Conservation (phyloP, 805 yeast genomes). For the Ogataea kodamae region DNA sequence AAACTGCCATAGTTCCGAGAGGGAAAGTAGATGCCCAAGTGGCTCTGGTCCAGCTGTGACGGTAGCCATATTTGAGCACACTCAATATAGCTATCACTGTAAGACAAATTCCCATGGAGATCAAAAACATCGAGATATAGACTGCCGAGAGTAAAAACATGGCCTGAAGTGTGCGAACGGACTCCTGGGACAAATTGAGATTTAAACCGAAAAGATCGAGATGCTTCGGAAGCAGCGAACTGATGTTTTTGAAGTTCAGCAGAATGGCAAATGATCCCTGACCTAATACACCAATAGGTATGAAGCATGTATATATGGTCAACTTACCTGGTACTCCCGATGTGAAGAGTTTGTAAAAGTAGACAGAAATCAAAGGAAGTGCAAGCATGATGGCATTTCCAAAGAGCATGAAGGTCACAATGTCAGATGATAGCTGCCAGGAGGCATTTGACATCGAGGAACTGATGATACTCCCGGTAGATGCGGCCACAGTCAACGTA, state of each 20-base stretch:
- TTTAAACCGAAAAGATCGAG: constrained; percentile 12
- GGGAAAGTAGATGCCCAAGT: constrained; percentile 93
- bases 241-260: constrained; percentile 20
- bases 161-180: constrained; percentile 6
- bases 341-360: constrained; percentile 56
- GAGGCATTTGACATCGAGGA: constrained; percentile 29
- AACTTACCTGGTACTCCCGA: constrained; percentile 56
- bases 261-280: constrained; percentile 76
- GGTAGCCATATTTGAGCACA: constrained; percentile 32
- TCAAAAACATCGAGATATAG: constrained; percentile 26
- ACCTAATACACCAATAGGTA: constrained; percentile 82
- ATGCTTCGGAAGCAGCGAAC: constrained; percentile 13
- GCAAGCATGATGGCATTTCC: constrained; percentile 64
- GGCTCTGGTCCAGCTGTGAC: constrained; percentile 41
- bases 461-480: constrained; percentile 61
- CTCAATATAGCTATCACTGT: constrained; percentile 41
- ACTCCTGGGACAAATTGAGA: constrained; percentile 4
- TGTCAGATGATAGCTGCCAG: constrained; percentile 49
- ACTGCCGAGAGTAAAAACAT: constrained; percentile 17
- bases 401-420: constrained; percentile 60
- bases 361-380: constrained; percentile 50
- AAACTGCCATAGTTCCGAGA: constrained; percentile 72
- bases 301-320: constrained; percentile 59
- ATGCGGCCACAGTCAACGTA: constrained; percentile 69
- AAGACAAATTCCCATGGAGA: constrained; percentile 35